Conservation (phyloP, 805 yeast species). For the Barnettozyma salicaria region DNA sequence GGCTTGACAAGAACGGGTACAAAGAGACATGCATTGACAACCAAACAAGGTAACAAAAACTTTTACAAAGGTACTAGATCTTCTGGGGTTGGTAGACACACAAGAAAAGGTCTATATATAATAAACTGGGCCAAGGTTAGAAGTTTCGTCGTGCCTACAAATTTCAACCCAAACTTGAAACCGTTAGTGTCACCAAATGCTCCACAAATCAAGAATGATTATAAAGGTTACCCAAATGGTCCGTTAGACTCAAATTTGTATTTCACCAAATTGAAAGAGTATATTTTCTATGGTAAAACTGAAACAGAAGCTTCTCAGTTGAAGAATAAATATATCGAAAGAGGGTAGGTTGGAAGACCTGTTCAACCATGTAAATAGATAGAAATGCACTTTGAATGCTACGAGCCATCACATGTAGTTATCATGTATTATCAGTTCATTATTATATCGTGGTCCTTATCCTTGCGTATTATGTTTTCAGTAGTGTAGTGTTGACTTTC, state of each 20-base stretch:
- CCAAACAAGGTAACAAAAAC: conserved; percentile 92
- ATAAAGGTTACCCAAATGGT: conserved; percentile 63
- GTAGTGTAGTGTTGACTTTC: conserved; percentile 11
- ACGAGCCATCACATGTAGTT: too few relatives aligned
- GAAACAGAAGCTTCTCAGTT: conserved; percentile 30
- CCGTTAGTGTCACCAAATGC: conserved; percentile 75
- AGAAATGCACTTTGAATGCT: conserved; percentile 13
- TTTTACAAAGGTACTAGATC: conserved; percentile 96
- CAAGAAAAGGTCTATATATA: conserved; percentile 65
- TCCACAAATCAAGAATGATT: conserved; percentile 64
- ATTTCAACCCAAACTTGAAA: conserved; percentile 42
- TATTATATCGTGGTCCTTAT: conserved; percentile 22
- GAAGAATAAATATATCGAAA: conserved; percentile 24
- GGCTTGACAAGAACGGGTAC: conserved; percentile 75
- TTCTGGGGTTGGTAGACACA: conserved; percentile 81
- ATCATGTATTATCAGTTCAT: conserved; percentile 16
- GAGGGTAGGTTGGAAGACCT: conserved; percentile 26
- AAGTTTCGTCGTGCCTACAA: conserved; percentile 77
- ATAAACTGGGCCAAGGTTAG: conserved; percentile 83
- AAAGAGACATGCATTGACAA: conserved; percentile 75
- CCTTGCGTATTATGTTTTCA: conserved; percentile 16
- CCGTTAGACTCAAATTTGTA: conserved; percentile 70
- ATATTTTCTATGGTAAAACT: conserved; percentile 63
- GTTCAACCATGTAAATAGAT: background rate
- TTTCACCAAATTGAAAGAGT: conserved; percentile 66